A percentile compares a stretch with the other conserved stretches of the same genome.
These are phyloP conservation scores for Zostera marina DNA, from an alignment of 116 monocot genomes.

Conservation along the genomic window DNA sequence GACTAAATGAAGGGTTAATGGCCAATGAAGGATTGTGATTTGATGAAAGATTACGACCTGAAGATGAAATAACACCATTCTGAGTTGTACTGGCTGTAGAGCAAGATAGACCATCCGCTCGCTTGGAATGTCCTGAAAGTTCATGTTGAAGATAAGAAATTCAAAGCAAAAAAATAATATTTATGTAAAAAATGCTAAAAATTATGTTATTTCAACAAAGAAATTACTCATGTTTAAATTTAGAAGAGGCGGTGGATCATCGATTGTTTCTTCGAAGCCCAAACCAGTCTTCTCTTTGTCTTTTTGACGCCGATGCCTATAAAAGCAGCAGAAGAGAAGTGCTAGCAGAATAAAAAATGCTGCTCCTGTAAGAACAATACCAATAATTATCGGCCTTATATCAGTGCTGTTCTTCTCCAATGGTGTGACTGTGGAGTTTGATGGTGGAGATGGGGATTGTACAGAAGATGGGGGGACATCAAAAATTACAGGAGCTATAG, in stretches of 20 bases:
- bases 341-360: slow-evolving; percentile 24
- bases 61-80: slow-evolving; percentile 4
- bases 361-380: slow-evolving; percentile 31
- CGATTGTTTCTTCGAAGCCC: slow-evolving; percentile 6
- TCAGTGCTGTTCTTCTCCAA: slow-evolving; percentile 11
- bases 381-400: slow-evolving; percentile 16
- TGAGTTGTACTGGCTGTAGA: slow-evolving; percentile 17
- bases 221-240: slow-evolving; percentile 38
- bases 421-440: slow-evolving; percentile 4
- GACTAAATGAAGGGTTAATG: too few relatives aligned
- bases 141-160: background rate
- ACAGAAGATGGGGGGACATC: background rate
- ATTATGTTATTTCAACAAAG: slow-evolving; percentile 28
- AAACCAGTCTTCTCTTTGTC: slow-evolving; percentile 3
- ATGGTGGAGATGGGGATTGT: background rate
- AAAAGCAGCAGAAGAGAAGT: slow-evolving; percentile 29
- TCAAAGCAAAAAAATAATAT: background rate
- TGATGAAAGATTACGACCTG: slow-evolving; percentile 5
- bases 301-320: slow-evolving; percentile 8
- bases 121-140: slow-evolving; percentile 37
- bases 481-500: background rate
- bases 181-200: background rate
- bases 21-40: background rate
- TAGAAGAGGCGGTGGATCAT: slow-evolving; percentile 63
- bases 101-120: slow-evolving; percentile 17